Evolutionary conservation across 768 basidiomycete species (phyloP).

Genomic region (Amanita rimosa): DNA sequence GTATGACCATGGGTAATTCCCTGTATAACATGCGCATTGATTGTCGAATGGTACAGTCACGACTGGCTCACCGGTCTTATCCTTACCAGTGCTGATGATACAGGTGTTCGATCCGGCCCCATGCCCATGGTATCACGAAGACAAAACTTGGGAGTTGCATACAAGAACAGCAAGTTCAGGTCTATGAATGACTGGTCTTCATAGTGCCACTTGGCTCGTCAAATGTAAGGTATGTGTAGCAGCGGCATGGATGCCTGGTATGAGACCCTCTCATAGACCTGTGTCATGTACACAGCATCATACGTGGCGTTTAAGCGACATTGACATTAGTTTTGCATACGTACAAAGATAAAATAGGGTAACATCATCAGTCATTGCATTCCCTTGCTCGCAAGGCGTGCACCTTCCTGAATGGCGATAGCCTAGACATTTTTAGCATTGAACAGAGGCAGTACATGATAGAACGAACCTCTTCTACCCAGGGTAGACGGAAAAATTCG

Average conservation of each 20-base stretch:
- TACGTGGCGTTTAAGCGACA: too few relatives aligned
- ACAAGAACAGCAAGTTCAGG: neutral
- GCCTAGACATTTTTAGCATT: constrained; percentile 32
- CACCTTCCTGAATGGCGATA: constrained; percentile 75
- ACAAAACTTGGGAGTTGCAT: neutral
- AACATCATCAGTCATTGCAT: constrained; percentile 19
- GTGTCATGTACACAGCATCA: too few relatives aligned
- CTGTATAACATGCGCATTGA: too few relatives aligned
- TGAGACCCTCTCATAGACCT: too few relatives aligned
- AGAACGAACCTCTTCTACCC: constrained; percentile 63
- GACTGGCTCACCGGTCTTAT: neutral
- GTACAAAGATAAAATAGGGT: neutral
- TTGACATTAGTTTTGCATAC: too few relatives aligned
- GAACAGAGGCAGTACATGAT: neutral
- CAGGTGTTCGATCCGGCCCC: neutral
- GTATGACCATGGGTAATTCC: too few relatives aligned
- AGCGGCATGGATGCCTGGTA: too few relatives aligned
- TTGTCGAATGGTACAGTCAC: neutral
- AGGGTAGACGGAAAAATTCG: constrained; percentile 86
- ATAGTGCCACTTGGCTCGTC: too few relatives aligned
- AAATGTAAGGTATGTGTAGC: too few relatives aligned
- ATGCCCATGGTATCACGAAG: neutral
- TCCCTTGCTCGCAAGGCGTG: constrained; percentile 47
- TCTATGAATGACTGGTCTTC: too few relatives aligned
- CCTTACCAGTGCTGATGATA: neutral